Percentiles rank a stretch among this genome's conserved stretches.
phyloP scores from a whole-genome alignment of 2,329 filamentous ascomycete genomes.

The Fusarium sp. region DNA sequence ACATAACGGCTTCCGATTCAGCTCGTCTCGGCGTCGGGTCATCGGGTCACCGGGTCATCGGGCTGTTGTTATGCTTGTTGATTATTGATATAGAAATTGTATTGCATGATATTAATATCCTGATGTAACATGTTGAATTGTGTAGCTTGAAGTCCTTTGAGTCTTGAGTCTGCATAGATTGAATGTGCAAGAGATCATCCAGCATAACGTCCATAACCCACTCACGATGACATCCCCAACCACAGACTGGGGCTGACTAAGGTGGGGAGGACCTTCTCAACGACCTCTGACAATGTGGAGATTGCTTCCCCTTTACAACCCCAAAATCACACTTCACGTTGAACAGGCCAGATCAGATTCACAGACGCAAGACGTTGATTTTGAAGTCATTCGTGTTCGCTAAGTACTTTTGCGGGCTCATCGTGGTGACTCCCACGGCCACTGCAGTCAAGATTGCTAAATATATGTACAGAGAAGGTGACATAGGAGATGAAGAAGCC shows the following conservation, averaged over 20 bases:
- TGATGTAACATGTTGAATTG: background rate
- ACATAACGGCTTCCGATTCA: constrained; percentile 17
- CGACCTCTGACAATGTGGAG: background rate
- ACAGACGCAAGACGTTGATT: background rate
- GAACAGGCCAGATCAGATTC: background rate
- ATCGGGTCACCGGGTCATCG: background rate
- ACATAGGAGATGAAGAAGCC: constrained; percentile 22
- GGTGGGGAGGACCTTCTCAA: constrained; percentile 24
- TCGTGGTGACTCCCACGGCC: background rate
- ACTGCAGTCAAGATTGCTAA: constrained; percentile 16
- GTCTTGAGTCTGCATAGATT: background rate
- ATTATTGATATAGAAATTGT: background rate
- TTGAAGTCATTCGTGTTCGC: constrained; percentile 17
- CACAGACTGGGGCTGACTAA: constrained; percentile 19
- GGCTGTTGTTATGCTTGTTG: background rate
- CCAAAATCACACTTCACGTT: background rate
- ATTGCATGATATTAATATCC: background rate
- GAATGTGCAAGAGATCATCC: background rate
- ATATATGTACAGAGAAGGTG: constrained; percentile 39
- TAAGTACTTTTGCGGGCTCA: constrained; percentile 22
- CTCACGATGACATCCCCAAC: constrained; percentile 4
- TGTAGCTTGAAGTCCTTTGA: background rate
- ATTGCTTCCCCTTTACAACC: background rate
- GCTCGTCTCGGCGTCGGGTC: background rate
- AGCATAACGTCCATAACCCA: background rate